phyloP scores from a whole-genome alignment of 345 rosid species.

The Camelina sativa region DNA sequence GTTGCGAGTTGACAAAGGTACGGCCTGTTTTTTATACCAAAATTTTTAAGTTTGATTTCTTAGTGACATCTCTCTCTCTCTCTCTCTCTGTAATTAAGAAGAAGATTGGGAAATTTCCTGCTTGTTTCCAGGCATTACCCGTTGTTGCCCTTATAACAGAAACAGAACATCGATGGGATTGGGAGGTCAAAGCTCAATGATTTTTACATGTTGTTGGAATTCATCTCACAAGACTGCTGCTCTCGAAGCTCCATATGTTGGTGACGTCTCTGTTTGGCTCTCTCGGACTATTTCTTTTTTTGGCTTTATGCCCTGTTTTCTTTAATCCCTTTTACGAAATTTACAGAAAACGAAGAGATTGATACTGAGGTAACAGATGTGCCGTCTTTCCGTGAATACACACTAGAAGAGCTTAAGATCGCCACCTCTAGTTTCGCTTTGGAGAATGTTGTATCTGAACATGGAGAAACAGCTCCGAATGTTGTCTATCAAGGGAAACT shows the following conservation, averaged over 20 bases:
- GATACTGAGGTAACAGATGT: slow-evolving; percentile 42
- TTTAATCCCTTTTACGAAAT: not conserved
- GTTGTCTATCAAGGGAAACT: slow-evolving; percentile 82
- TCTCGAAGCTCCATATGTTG: slow-evolving; percentile 56
- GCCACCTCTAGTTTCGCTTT: slow-evolving; percentile 83
- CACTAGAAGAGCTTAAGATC: slow-evolving; percentile 66
- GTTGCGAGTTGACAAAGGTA: slow-evolving; percentile 17
- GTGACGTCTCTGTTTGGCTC: slow-evolving; percentile 45
- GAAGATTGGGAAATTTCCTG: slow-evolving; percentile 1
- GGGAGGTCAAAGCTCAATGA: slow-evolving; percentile 58
- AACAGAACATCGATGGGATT: slow-evolving; percentile 45
- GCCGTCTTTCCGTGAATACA: slow-evolving; percentile 59
- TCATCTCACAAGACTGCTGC: slow-evolving; percentile 60
- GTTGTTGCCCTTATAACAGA: not conserved
- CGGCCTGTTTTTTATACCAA: not conserved
- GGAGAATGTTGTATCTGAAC: slow-evolving; percentile 81
- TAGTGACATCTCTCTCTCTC: not conserved
- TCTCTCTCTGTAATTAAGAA: not conserved
- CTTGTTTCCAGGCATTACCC: not conserved
- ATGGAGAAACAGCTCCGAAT: slow-evolving; percentile 81
- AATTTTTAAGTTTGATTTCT: not conserved
- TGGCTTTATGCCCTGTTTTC: slow-evolving; percentile 17
- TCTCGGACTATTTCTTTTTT: not conserved
- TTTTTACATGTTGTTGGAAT: slow-evolving; percentile 52
- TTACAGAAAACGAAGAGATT: slow-evolving; percentile 54